Evolutionary conservation across 257 asterid species (phyloP), one percentile per base, ranked within the genome.

Genomic region (Nicotiana obtusifolia): DNA sequence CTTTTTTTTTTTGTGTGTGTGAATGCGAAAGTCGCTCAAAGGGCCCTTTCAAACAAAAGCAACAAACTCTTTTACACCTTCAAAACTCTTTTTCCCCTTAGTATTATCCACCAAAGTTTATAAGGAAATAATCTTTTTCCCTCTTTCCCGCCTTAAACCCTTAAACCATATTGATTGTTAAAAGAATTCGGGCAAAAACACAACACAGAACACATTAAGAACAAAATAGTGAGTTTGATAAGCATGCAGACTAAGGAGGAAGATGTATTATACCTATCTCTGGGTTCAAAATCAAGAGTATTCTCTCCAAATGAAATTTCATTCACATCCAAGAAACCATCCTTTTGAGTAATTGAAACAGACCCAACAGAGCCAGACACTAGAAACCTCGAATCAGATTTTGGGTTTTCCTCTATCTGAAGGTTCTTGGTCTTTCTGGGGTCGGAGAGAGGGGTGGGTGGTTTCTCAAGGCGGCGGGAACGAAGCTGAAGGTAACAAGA

Each of bases 401-500:
- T 52, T 82, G 30, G 24, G 35, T 10, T 64, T 84, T 65, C 69
- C 33, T 54, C 80, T 13, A 76, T 76, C 17, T 24, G 16, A 8
- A 33, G 85, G 13, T 84, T 78, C 19, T 69, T 56, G 7, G 17
- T 47, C 11, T 57, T 68, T 79, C 68, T 80, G 75, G 35, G 83
- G n/a, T 62, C 30, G 7, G 37, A n/a, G 26, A 62, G 33, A 24
- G 68, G 37, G 26, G 76, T n/a, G 10, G 73, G 33, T 17, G 88
- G 82, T 54, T 86, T 86, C 78, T 85, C 83, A 57, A 91, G 93
- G 24, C 92, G 89, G 35, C 93, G 91, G 2, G 95, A 89, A 24
- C 97, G 93, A 78, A 93, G 95, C 82, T 93, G 84, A 16, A 93
- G 92, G 87, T 89, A 90, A 57, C 86, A 81, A n/a, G 84, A 59